phyloP scores from a whole-genome alignment of 2,329 filamentous ascomycete genomes.

The Monilinia vaccinii-corymbosi region DNA sequence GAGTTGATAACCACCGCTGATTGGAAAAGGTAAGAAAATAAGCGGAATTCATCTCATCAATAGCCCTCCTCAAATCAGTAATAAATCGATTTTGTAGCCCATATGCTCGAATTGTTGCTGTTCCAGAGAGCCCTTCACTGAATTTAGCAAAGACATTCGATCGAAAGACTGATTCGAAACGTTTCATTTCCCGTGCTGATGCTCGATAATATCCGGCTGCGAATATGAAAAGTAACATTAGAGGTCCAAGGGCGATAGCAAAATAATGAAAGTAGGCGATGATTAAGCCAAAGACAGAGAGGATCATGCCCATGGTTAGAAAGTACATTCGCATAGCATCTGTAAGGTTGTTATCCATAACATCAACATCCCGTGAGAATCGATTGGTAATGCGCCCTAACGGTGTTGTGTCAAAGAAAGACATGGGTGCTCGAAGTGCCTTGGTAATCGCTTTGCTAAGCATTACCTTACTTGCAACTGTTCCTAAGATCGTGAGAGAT shows the following conservation, averaged over 20 bases:
- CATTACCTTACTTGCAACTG: slow-evolving; percentile 72
- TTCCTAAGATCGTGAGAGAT: slow-evolving; percentile 68
- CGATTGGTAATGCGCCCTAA: slow-evolving; percentile 92
- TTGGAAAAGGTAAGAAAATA: slow-evolving; percentile 96
- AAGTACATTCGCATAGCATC: slow-evolving; percentile 92
- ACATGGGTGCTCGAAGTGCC: slow-evolving; percentile 67
- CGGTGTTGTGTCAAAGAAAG: slow-evolving; percentile 95
- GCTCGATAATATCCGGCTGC: slow-evolving; percentile 82
- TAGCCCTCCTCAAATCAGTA: slow-evolving; percentile 55
- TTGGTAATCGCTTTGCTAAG: slow-evolving; percentile 69
- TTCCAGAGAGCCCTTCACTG: slow-evolving; percentile 75
- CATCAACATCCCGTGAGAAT: slow-evolving; percentile 90
- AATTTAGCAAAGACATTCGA: slow-evolving; percentile 88
- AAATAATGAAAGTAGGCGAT: slow-evolving; percentile 89
- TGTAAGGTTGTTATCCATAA: slow-evolving; percentile 88
- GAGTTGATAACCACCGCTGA: slow-evolving; percentile 82
- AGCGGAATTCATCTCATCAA: slow-evolving; percentile 88
- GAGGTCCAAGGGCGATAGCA: slow-evolving; percentile 55
- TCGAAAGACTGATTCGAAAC: slow-evolving; percentile 81
- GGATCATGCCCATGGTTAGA: slow-evolving; percentile 72
- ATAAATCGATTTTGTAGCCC: slow-evolving; percentile 71
- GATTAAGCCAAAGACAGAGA: slow-evolving; percentile 78
- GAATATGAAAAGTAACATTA: slow-evolving; percentile 70
- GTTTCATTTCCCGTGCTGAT: slow-evolving; percentile 88
- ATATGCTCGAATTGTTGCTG: slow-evolving; percentile 82